These are phyloP conservation scores for Tillandsia fasciculata DNA, from an alignment of 176 grass and related monocot species.

Conservation along the genomic window DNA sequence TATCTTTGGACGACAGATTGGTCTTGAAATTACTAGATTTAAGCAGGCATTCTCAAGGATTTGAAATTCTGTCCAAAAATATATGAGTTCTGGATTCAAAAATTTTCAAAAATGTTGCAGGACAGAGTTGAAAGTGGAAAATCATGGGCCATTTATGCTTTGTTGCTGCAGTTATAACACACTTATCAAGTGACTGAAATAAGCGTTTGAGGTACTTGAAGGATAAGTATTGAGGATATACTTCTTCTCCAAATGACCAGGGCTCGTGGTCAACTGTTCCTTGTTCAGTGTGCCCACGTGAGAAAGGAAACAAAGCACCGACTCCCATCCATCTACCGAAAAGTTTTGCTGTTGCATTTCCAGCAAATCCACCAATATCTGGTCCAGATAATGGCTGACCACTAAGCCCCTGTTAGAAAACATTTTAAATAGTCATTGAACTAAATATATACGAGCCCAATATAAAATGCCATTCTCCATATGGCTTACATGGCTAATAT, in stretches of 20 bases:
- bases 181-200: not conserved
- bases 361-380: conserved; percentile 93
- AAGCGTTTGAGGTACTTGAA: not conserved
- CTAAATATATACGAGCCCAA: not conserved
- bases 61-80: too few relatives aligned
- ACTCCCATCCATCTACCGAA: conserved; percentile 96
- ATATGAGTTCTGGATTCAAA: too few relatives aligned
- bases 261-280: conserved; percentile 76
- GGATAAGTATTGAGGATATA: conserved; percentile 18
- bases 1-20: too few relatives aligned
- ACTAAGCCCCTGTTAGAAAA: conserved; percentile 57
- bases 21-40: too few relatives aligned
- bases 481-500: too few relatives aligned
- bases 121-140: too few relatives aligned
- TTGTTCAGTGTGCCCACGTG: conserved; percentile 72
- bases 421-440: not conserved
- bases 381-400: conserved; percentile 89
- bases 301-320: conserved; percentile 83
- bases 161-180: too few relatives aligned
- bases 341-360: conserved; percentile 86
- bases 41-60: too few relatives aligned
- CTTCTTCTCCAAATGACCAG: conserved; percentile 95
- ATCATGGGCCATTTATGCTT: too few relatives aligned
- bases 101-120: too few relatives aligned
- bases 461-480: too few relatives aligned